Base-by-base conservation (phyloP, 129 eudicot species). In the Arctium lappa region DNA sequence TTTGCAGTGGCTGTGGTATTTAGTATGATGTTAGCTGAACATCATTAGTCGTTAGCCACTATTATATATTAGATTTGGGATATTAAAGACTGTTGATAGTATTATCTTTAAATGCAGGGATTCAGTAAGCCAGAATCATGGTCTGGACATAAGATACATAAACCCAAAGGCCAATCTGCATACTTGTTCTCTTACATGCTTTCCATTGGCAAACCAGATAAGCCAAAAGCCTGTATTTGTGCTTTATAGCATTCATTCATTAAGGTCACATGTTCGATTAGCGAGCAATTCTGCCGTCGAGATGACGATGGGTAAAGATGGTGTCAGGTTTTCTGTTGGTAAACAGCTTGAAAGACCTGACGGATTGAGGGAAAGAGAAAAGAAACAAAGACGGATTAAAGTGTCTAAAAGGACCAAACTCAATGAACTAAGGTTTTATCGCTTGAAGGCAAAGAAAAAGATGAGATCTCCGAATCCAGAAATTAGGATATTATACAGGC, bases 401-500 rank as follows among this genome's bases (percentile, higher is more conserved):
- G 76, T 83, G 86, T 93, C 99, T 6, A 93, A 83, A 79, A 95
- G 84, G 86, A 83, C 91, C 50, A 95, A 93, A 83, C 80, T 91
- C 32, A 95, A 93, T 27, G 99, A 95, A 73, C 91, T 95, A 13
- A 93, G 98, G 84, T 86, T 95, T 80, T 95, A 87, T 65, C 89
- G 99, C 18, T 81, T 95, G 79, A 95, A 93, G 88, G 98, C 99
- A 18, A 93, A 90, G 91, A 95, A 93, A 86, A 95, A 93, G 87
- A 90, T 95, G 94, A 90, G 88, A 70, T 95, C 99, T 50, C 97
- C 99, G 0, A 95, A 93, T 86, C 99, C 99, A 53, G 97, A 91
- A 93, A 84, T 90, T 77, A 85, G 98, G 85, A 90, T 95, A 31
- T 81, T 88, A 71, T 95, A 95, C 88, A 93, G 89, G 84, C 99